These are phyloP conservation scores for Thalia dealbata DNA, from an alignment of 176 grass and related monocot genomes.

Conservation along the genomic window DNA sequence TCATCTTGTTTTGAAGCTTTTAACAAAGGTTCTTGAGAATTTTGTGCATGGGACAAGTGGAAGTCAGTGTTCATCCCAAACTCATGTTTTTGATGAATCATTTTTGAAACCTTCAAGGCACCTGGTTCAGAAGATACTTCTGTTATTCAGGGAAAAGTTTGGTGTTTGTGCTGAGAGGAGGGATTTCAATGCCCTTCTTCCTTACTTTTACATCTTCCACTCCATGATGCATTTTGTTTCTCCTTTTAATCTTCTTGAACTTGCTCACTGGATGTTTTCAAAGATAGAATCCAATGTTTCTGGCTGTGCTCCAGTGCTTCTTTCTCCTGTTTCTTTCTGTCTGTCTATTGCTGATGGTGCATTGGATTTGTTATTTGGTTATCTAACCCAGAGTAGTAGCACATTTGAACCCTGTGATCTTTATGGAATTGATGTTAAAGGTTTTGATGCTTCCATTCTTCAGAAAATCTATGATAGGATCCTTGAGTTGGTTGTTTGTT, in stretches of 20 bases:
- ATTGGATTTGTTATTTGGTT: slow-evolving; percentile 42
- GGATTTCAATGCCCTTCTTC: slow-evolving; percentile 40
- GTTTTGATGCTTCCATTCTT: slow-evolving; percentile 39
- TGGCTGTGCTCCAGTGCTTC: slow-evolving; percentile 30
- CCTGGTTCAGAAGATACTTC: slow-evolving; percentile 41
- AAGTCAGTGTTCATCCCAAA: slow-evolving; percentile 13
- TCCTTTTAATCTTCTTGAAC: slow-evolving; percentile 62
- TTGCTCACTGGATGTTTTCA: slow-evolving; percentile 67
- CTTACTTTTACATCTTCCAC: slow-evolving; percentile 45
- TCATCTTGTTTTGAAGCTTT: slow-evolving; percentile 44
- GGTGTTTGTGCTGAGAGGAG: slow-evolving; percentile 33
- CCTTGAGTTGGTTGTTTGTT: slow-evolving; percentile 44
- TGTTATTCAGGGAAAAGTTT: slow-evolving; percentile 67
- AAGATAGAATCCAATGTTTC: slow-evolving; percentile 25
- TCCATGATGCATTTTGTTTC: slow-evolving; percentile 47
- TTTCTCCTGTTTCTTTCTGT: slow-evolving; percentile 39
- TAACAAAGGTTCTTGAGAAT: slow-evolving; percentile 53
- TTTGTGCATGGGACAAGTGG: slow-evolving; percentile 23
- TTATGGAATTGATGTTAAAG: slow-evolving; percentile 29
- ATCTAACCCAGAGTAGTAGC: slow-evolving; percentile 27
- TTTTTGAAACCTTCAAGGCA: slow-evolving; percentile 37
- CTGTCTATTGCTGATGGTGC: slow-evolving; percentile 53
- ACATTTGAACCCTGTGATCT: slow-evolving; percentile 33
- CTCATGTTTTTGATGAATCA: slow-evolving; percentile 31
- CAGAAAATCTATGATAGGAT: slow-evolving; percentile 52